Conservation (phyloP, 2,329 filamentous ascomycete species). For the Colletotrichum camelliae region DNA sequence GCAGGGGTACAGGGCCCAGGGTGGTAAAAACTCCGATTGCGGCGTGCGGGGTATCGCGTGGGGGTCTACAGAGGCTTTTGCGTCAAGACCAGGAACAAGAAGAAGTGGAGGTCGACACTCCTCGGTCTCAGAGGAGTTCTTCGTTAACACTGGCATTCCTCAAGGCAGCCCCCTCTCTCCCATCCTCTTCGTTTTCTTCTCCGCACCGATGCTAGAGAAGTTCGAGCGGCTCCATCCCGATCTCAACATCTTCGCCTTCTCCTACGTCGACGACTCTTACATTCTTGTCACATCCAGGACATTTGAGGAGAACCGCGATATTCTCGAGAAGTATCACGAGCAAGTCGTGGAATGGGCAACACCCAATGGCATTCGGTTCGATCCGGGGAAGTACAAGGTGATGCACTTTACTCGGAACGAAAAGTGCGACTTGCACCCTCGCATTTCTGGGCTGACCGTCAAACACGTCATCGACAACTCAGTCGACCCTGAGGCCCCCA, state of each 20-base stretch:
- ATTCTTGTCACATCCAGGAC: neutral
- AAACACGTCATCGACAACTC: neutral
- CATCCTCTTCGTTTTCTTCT: conserved; percentile 1
- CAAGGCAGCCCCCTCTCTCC: conserved; percentile 2
- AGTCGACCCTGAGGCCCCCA: neutral
- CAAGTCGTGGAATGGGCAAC: neutral
- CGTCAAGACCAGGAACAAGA: neutral
- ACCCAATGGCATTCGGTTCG: neutral
- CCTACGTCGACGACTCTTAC: neutral
- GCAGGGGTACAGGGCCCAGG: no score
- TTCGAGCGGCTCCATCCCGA: no score
- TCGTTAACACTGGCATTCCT: neutral
- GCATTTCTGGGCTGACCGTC: neutral
- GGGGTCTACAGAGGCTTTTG: neutral
- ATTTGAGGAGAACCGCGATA: neutral
- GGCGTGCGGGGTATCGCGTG: no score
- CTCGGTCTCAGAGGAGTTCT: neutral
- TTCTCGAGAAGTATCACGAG: neutral
- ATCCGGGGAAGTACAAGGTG: neutral
- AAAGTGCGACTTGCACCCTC: neutral
- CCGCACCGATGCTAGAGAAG: neutral
- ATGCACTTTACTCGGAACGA: neutral
- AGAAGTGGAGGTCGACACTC: neutral
- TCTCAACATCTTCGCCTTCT: neutral
- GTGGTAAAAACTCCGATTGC: no score